Percentiles rank a stretch among this genome's conserved stretches.
Conservation (phyloP, 495 filamentous ascomycete genomes). For the Staphylotrichum longicolle region DNA sequence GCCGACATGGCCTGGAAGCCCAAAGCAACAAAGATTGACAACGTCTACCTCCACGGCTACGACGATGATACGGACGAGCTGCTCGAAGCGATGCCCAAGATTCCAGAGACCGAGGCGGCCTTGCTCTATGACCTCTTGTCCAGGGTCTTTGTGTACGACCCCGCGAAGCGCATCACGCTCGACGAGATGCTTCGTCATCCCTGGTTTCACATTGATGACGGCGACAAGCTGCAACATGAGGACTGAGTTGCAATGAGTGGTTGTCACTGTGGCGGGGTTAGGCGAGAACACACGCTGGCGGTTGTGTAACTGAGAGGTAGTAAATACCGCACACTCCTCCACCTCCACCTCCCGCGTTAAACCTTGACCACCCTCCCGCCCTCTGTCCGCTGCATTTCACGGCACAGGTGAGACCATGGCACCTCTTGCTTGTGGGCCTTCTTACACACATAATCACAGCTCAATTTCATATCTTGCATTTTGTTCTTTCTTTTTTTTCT, state of each 20-base stretch:
- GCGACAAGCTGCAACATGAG: background rate
- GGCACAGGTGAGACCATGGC: too few species aligned
- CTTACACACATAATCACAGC: too few species aligned
- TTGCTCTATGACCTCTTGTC: conserved; percentile 1
- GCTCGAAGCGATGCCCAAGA: background rate
- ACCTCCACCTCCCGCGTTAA: too few species aligned
- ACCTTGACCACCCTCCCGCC: too few species aligned
- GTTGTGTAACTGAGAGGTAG: too few species aligned
- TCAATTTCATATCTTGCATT: too few species aligned
- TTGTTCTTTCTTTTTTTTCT: too few species aligned
- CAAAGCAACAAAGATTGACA: background rate
- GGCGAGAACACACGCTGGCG: too few species aligned
- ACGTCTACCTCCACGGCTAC: background rate
- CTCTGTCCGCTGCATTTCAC: too few species aligned
- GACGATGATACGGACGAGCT: background rate
- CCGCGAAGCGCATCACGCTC: background rate
- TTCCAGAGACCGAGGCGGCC: background rate
- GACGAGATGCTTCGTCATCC: background rate
- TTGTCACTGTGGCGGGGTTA: too few species aligned
- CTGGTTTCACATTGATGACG: background rate
- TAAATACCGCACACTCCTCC: too few species aligned
- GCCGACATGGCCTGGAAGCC: background rate
- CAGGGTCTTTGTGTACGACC: conserved; percentile 1
- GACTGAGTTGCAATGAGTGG: background rate
- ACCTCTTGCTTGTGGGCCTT: too few species aligned